Base-by-base conservation (phyloP, 164 flowering plant genomes). In the Houttuynia cordata region DNA sequence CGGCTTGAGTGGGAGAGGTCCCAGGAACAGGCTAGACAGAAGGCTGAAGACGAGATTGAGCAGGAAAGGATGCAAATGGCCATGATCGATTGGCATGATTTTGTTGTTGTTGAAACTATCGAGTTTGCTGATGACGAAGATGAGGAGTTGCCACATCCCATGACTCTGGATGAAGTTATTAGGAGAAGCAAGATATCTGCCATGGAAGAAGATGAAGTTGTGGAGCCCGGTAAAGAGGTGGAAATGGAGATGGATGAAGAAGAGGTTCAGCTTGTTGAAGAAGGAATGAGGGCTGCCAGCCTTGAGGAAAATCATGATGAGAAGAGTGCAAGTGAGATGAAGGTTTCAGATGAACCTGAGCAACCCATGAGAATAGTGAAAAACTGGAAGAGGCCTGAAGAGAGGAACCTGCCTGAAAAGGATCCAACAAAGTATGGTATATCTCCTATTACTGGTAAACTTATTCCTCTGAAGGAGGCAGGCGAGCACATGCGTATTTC, bases 41-140 rank as follows among this genome's bases (percentile, higher is more conserved):
- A 87, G 68, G 95, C 92, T 24, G 99, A 94, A 65, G 97, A 94
- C 72, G 99, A 91, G 76, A 81, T 86, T 57, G 97, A 94, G 77
- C 96, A 85, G 71, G 99, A 94, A 69, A 65, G 99, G 39, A 55
- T 85, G 72, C 91, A 81, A 72, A 91, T 87, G 97, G 95, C 97
- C 3, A 88, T 88, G 99, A 94, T 94, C 71, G 99, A 94, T 70
- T 94, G 97, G 99, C 99, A 94, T 78, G 97, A 94, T 77, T 94
- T 94, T 80, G 99, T 88, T 68, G 96, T 85, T 56, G 99, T 91
- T 49, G 97, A 91, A 68, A 67, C 77, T 0, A 94, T 94, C 54
- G 96, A 94, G 59, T 94, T 94, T 80, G 97, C 80, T 0, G 99
- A 91, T 77, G 96, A 94, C 56, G 99, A 94, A 74, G 99, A 94